These are phyloP conservation scores for Anthoceros angustus DNA, from an alignment of 225 moss, liverwort and hornwort species.

Conservation along the genomic window DNA sequence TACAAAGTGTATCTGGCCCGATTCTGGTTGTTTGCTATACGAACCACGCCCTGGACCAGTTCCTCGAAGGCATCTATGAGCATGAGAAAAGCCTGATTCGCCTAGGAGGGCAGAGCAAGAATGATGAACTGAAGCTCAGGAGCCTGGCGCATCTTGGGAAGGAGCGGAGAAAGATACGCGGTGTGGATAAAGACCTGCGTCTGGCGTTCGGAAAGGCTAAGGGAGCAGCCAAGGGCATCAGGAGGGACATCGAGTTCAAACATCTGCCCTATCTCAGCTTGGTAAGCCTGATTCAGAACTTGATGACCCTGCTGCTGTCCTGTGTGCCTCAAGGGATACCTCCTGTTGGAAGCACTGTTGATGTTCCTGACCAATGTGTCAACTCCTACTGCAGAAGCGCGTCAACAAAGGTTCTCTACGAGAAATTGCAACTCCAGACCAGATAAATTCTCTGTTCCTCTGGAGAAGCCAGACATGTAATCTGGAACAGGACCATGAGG, in stretches of 20 bases:
- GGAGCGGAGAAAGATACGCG: background rate
- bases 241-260: too few species aligned
- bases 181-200: constrained; percentile 5
- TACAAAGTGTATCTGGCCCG: constrained; percentile 9
- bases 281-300: too few species aligned
- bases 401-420: background rate
- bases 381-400: background rate
- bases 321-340: too few species aligned
- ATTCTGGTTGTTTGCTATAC: constrained; percentile 29
- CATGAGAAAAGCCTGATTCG: constrained; percentile 17
- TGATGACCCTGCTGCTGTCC: too few species aligned
- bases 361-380: too few species aligned
- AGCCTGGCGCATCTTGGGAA: constrained; percentile 9
- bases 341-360: too few species aligned
- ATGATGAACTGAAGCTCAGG: constrained; percentile 5
- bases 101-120: constrained; percentile 20
- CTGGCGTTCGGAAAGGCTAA: background rate
- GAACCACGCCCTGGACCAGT: constrained; percentile 35
- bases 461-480: background rate
- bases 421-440: background rate
- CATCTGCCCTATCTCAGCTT: too few species aligned
- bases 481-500: background rate
- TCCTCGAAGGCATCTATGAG: constrained; percentile 21
- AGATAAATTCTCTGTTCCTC: background rate
- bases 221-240: too few species aligned